Base-by-base conservation (phyloP, 2,329 filamentous ascomycete genomes). In the Scedosporium minutisporum region DNA sequence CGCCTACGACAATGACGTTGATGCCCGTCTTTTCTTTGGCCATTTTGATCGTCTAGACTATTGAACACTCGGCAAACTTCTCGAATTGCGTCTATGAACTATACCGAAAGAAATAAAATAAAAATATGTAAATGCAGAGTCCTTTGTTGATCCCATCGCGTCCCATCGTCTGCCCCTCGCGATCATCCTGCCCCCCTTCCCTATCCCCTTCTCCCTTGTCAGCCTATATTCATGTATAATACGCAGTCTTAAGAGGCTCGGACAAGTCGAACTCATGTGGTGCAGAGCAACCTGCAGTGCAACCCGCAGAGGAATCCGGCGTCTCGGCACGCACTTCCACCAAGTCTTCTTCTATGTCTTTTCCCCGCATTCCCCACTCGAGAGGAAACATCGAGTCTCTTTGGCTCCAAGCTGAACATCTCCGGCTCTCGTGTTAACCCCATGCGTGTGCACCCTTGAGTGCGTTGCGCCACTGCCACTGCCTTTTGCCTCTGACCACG, bases 1-100 rank as follows among this genome's bases (percentile, higher is more conserved):
- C 61, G 61, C 61, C 61, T 38, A 62, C 61, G 27, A 62, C 21
- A 27, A 62, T 41, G 41, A 62, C 61, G 3, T 62, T 62, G 55
- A 62, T 58, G 14, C 61, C 61, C 4, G 61, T 62, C 53, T 48
- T 58, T n/a, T 57, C 33, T 14, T n/a, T n/a, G 18, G 61, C 53
- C 61, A 62, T 62, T 44, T 16, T 57, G 55, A n/a, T 57, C 16
- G 16, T 18, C 46, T 18, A 51, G 16, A 48, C 6, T 16, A 48
- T 55, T 46, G 44, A 21, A 46, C 44, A 46, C 44, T n/a, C 44
- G 48, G 10, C 27, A 21, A 53, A 10, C 21, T 53, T 55, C 4
- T 21, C n/a, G 44, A 18, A 48, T 48, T 6, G 42, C 2, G 9
- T 48, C 6, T 48, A 48, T 21, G n/a, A 6, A 21, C 44, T 48